phyloP scores from a whole-genome alignment of 768 basidiomycete species.

The Rhizopogon vinicolor region DNA sequence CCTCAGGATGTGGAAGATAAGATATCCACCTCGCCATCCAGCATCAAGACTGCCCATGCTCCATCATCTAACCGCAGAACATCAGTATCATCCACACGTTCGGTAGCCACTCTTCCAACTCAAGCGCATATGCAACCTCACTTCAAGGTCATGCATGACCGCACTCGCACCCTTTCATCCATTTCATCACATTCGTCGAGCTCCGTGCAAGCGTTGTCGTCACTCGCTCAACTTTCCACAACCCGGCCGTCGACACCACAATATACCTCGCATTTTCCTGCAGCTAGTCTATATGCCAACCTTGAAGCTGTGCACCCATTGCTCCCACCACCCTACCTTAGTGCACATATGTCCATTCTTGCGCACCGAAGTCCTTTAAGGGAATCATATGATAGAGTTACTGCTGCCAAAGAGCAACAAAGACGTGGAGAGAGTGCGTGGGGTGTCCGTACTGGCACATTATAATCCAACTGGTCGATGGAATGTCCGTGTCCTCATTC shows the following conservation, averaged over 20 bases:
- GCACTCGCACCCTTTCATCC: slow-evolving; percentile 53
- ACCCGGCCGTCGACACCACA: slow-evolving; percentile 34
- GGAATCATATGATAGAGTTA: slow-evolving; percentile 67
- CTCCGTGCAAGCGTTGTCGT: slow-evolving; percentile 50
- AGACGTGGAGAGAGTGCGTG: slow-evolving; percentile 11
- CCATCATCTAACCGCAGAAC: slow-evolving; percentile 37
- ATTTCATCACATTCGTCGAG: slow-evolving; percentile 44
- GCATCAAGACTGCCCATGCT: slow-evolving; percentile 31
- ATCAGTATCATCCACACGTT: slow-evolving; percentile 56
- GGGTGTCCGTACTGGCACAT: background rate
- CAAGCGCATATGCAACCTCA: slow-evolving; percentile 31
- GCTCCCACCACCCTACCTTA: slow-evolving; percentile 67
- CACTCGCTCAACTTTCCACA: slow-evolving; percentile 49
- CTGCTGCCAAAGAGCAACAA: slow-evolving; percentile 45
- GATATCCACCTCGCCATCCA: slow-evolving; percentile 31
- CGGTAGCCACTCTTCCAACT: slow-evolving; percentile 53
- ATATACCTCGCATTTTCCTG: slow-evolving; percentile 60
- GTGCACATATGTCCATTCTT: slow-evolving; percentile 66
- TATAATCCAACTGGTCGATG: background rate
- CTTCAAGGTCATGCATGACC: slow-evolving; percentile 33
- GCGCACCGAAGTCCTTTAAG: slow-evolving; percentile 60
- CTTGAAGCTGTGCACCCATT: slow-evolving; percentile 65
- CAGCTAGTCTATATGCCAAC: slow-evolving; percentile 47
- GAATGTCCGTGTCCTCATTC: background rate
- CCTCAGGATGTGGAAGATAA: slow-evolving; percentile 17